phyloP scores from a whole-genome alignment of 2,329 filamentous ascomycete genomes.

The Onygenales sp. region DNA sequence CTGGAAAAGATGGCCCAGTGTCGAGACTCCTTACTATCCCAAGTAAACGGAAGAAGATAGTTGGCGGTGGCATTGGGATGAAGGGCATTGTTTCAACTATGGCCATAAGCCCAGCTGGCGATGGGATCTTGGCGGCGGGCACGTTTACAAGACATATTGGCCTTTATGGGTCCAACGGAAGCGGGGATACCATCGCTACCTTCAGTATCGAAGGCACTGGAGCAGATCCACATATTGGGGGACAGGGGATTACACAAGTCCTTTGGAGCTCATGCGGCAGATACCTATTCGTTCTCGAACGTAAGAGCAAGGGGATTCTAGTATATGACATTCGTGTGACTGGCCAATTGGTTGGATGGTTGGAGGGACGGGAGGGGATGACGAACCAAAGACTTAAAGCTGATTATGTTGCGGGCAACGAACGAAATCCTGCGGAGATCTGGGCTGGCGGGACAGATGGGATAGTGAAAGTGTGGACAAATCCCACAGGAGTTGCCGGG shows the following conservation, averaged over 20 bases:
- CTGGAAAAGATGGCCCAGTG: conserved; percentile 38
- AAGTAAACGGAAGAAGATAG: conserved; percentile 36
- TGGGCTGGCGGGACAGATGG: conserved; percentile 54
- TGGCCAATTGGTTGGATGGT: conserved; percentile 40
- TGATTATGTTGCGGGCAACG: conserved; percentile 35
- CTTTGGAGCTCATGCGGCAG: conserved; percentile 49
- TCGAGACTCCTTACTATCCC: conserved; percentile 39
- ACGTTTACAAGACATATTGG: conserved; percentile 48
- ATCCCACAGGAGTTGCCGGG: conserved; percentile 33
- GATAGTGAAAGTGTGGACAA: conserved; percentile 40
- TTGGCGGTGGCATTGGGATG: conserved; percentile 41
- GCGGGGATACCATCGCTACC: conserved; percentile 41
- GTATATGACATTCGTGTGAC: conserved; percentile 53
- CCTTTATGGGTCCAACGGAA: conserved; percentile 43
- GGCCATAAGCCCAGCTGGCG: conserved; percentile 31
- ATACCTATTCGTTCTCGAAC: conserved; percentile 51
- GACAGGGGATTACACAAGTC: conserved; percentile 46
- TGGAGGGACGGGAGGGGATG: conserved; percentile 35
- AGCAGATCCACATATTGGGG: conserved; percentile 32
- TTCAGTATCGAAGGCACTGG: conserved; percentile 39
- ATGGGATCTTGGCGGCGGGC: conserved; percentile 47
- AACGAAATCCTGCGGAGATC: conserved; percentile 39
- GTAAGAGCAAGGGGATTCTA: conserved; percentile 45
- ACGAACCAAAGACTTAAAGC: conserved; percentile 50
- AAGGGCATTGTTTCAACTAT: conserved; percentile 48